Evolutionary conservation across 805 yeast genomes (phyloP).

Genomic region (Starmerella vaccinii): DNA sequence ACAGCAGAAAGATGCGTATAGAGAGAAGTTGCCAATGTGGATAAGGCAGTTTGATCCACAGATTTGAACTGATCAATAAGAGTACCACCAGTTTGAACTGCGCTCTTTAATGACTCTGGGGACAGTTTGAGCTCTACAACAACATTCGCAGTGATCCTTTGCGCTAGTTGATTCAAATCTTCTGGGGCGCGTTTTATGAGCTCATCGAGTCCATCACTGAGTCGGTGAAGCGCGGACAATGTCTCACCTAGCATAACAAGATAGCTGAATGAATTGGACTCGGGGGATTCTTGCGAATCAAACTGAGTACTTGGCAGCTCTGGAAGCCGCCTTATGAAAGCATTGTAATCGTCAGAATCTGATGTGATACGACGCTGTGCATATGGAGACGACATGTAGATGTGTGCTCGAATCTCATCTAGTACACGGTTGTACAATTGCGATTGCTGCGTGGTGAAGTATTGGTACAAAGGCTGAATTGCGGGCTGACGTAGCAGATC

Average conservation of each 20-base stretch:
- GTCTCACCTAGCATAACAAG: constrained; percentile 45
- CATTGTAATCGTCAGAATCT: constrained; percentile 11
- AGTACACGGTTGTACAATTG: constrained; percentile 56
- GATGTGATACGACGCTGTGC: constrained; percentile 20
- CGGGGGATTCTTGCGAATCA: constrained; percentile 16
- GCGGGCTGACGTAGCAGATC: constrained; percentile 29
- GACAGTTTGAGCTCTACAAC: constrained; percentile 16
- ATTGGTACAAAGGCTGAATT: constrained; percentile 28
- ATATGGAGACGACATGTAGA: constrained; percentile 47
- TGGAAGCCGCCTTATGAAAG: constrained; percentile 15
- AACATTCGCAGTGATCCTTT: constrained; percentile 6
- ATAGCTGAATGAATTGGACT: constrained; percentile 44
- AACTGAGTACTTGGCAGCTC: constrained; percentile 9
- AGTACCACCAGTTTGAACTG: constrained; percentile 7
- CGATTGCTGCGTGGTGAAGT: constrained; percentile 32
- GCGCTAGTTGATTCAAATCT: constrained; percentile 8
- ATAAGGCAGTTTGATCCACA: constrained; percentile 38
- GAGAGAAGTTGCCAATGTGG: constrained; percentile 62
- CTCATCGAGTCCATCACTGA: constrained; percentile 10
- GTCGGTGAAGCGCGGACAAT: constrained; percentile 39
- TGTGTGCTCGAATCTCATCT: constrained; percentile 64
- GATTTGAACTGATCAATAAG: constrained; percentile 18
- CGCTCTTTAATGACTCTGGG: constrained; percentile 5
- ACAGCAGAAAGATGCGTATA: constrained; percentile 53
- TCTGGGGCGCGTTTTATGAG: not conserved